A percentile compares a stretch with the other conserved stretches of the same genome.
These are phyloP conservation scores for Clarireedia homoeocarpa DNA, from an alignment of 2,329 filamentous ascomycete genomes.

Conservation along the genomic window DNA sequence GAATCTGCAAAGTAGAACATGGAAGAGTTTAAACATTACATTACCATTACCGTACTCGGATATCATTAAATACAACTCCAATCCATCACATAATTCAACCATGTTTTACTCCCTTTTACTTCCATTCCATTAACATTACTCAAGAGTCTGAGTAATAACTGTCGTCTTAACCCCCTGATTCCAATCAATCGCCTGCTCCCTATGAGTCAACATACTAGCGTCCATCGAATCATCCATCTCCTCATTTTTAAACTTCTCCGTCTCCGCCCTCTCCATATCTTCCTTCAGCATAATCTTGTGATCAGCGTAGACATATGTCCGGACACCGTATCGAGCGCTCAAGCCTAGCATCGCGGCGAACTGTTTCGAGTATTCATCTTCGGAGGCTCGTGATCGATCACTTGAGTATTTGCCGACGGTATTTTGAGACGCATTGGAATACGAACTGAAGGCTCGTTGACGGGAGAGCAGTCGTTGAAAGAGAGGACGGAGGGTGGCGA, in stretches of 20 bases:
- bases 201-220: neutral
- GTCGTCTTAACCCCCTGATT: neutral
- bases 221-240: slow-evolving; percentile 2
- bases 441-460: slow-evolving; percentile 4
- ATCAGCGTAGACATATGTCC: slow-evolving; percentile 5
- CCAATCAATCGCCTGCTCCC: neutral
- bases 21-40: neutral
- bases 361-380: neutral
- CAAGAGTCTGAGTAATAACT: slow-evolving; percentile 1
- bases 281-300: neutral
- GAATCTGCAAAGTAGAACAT: too few species aligned
- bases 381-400: neutral
- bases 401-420: neutral
- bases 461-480: slow-evolving; percentile 22
- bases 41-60: neutral
- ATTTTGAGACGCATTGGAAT: neutral
- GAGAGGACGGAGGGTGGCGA: slow-evolving; percentile 34
- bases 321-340: neutral
- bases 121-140: neutral
- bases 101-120: neutral
- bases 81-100: neutral
- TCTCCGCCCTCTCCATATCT: neutral
- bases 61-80: too few species aligned
- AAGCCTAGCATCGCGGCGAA: slow-evolving; percentile 6
- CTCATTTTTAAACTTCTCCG: neutral